These are phyloP conservation scores for Alternaria ethzedia DNA, from an alignment of 2,329 filamentous ascomycete genomes.

Conservation along the genomic window DNA sequence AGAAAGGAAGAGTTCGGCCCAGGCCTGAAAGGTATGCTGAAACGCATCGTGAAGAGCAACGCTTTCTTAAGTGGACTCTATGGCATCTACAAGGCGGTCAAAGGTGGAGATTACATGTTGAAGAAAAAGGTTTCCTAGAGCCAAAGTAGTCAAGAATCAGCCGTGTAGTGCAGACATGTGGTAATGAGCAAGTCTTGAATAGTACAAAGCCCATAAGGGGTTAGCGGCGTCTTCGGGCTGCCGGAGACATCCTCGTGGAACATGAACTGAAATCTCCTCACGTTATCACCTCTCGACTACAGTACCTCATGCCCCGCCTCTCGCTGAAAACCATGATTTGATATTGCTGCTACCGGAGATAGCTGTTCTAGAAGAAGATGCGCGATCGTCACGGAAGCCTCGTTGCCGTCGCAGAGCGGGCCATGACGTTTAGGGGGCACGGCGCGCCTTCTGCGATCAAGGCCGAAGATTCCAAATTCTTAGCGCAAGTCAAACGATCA, in stretches of 20 bases:
- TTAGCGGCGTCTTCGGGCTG: neutral
- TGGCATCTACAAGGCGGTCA: slow-evolving; percentile 46
- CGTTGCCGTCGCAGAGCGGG: neutral
- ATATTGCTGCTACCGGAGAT: neutral
- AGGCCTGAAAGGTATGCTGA: slow-evolving; percentile 31
- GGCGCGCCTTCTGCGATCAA: neutral
- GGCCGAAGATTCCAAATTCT: neutral
- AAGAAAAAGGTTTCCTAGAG: slow-evolving; percentile 24
- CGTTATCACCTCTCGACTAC: neutral
- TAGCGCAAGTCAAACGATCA: neutral
- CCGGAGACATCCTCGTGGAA: neutral
- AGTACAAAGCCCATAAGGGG: neutral
- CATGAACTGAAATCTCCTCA: neutral
- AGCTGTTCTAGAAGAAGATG: neutral
- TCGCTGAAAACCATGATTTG: neutral
- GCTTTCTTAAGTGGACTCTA: slow-evolving; percentile 48
- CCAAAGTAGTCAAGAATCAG: neutral
- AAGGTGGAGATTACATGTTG: slow-evolving; percentile 42
- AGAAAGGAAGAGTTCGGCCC: slow-evolving; percentile 20
- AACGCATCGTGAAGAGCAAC: slow-evolving; percentile 31
- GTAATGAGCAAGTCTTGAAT: neutral
- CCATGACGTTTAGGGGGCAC: slow-evolving; percentile 10
- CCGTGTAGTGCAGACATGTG: neutral
- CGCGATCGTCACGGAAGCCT: neutral
- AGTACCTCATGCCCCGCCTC: neutral